Conservation (phyloP, 345 rosid genomes). For the Salix dunnii region DNA sequence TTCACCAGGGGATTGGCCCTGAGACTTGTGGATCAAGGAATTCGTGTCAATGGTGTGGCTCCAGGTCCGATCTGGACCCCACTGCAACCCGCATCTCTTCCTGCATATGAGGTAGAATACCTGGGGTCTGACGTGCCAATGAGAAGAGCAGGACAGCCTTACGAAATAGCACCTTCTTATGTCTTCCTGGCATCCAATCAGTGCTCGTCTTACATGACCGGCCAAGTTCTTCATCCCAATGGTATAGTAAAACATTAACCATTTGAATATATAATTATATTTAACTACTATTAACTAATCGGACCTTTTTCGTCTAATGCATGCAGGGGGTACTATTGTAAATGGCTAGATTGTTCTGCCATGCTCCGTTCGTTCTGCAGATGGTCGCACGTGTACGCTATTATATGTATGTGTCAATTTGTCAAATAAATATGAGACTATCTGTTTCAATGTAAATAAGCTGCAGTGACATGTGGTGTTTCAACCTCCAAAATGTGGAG, state of each 20-base stretch:
- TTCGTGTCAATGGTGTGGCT: slow-evolving; percentile 70
- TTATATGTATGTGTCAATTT: no score
- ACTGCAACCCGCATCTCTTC: slow-evolving; percentile 56
- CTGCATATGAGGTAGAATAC: slow-evolving; percentile 39
- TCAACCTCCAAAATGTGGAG: no score
- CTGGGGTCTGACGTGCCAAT: slow-evolving; percentile 61
- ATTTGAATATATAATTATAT: no score
- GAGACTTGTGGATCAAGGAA: slow-evolving; percentile 53
- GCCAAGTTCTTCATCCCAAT: slow-evolving; percentile 81
- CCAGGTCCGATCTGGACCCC: slow-evolving; percentile 91
- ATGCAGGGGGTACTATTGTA: background rate
- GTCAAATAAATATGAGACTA: no score
- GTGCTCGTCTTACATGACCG: slow-evolving; percentile 77
- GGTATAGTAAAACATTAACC: slow-evolving; percentile 24
- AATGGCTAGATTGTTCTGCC: background rate
- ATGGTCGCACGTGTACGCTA: no score
- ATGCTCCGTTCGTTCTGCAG: no score
- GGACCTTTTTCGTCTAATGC: no score
- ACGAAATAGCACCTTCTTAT: slow-evolving; percentile 63
- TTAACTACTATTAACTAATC: no score
- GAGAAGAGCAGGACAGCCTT: slow-evolving; percentile 79
- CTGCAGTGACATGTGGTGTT: no score
- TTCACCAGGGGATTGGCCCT: slow-evolving; percentile 73
- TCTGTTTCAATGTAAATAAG: no score
- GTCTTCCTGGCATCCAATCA: slow-evolving; percentile 73